Evolutionary conservation across 176 grass and related monocot genomes (phyloP), one percentile per base, ranked within the genome.

Genomic region (Pontederia crassipes): DNA sequence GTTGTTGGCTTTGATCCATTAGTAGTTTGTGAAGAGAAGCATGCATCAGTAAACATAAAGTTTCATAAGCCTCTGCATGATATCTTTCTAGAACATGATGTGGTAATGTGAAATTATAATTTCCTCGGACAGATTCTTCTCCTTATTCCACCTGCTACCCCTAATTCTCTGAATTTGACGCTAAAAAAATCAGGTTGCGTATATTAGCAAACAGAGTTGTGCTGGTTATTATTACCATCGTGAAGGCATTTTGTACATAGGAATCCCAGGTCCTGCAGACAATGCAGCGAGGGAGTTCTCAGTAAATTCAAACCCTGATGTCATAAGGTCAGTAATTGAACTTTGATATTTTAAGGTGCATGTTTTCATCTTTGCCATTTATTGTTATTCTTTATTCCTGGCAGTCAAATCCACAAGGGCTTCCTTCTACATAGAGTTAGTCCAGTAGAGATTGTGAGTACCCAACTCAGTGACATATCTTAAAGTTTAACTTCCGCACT

Each of bases 1-100:
- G 67, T 77, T 28, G 68, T 68, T 14, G 79, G 79, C 17, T 77
- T 73, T 65, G 73, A 82, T 82, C 79, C 79, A 1, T 48, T 82
- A 11, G 48, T 66, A 16, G 49, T 82, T 61, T 82, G 74, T 72
- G 52, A 77, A 17, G 59, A 77, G 74, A 28, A 68, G 18, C 61
- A 82, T 29, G 71, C 26, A 17, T 61, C 68, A 72, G 20, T 66
- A 82, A 35, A 46, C 58, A 67, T 49, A 20, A 77, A 73, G 58
- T 72, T 82, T 28, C 18, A 59, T 13, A 74, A 75, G 12, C 55
- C 57, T 54, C 62, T 82, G 15, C 79, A 48, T 6, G 15, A 62
- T 18, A 66, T 82, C 66, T 82, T 82, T 75, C 10, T 72, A 58
- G 71, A 52, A 67, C 61, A 60, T 54, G 54, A 48, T 67, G 74